These are phyloP conservation scores for Fusarium algeriense DNA, from an alignment of 2,329 filamentous ascomycete genomes.

Conservation along the genomic window DNA sequence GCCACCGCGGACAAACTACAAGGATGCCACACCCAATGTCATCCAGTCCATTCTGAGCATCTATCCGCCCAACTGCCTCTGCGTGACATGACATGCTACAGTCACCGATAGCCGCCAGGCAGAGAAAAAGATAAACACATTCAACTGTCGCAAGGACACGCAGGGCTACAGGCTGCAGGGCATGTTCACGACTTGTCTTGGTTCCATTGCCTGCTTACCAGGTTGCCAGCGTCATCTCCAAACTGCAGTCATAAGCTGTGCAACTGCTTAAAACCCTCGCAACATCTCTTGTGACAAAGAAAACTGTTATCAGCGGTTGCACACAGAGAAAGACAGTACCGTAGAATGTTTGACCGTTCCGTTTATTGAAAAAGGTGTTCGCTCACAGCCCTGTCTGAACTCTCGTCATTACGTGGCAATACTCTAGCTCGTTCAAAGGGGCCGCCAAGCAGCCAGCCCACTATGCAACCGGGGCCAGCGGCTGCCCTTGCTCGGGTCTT, in stretches of 20 bases:
- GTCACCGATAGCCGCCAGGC: constrained; percentile 36
- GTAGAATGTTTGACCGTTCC: constrained; percentile 18
- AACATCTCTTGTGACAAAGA: constrained; percentile 16
- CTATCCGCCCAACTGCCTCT: constrained; percentile 35
- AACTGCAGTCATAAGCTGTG: constrained; percentile 26
- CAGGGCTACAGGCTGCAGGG: constrained; percentile 4
- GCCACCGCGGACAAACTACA: constrained; percentile 33
- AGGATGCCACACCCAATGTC: constrained; percentile 39
- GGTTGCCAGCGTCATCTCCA: constrained; percentile 43
- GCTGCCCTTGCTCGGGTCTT: constrained; percentile 39
- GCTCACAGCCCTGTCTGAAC: constrained; percentile 34
- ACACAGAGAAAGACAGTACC: constrained; percentile 8
- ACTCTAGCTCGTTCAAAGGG: constrained; percentile 47
- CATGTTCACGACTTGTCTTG: constrained; percentile 10
- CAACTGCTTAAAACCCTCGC: constrained; percentile 30
- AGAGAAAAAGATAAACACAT: constrained; percentile 27
- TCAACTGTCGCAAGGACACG: constrained; percentile 5
- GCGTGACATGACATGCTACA: constrained; percentile 46
- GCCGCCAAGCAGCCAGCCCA: constrained; percentile 45
- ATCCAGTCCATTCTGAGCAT: constrained; percentile 26
- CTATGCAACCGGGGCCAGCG: constrained; percentile 34
- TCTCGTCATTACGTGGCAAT: constrained; percentile 48
- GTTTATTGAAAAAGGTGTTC: constrained; percentile 11
- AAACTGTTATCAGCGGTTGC: constrained; percentile 15
- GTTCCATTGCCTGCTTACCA: constrained; percentile 23